Conservation (phyloP, 2,329 filamentous ascomycete genomes). For the Penicillium thymicola region DNA sequence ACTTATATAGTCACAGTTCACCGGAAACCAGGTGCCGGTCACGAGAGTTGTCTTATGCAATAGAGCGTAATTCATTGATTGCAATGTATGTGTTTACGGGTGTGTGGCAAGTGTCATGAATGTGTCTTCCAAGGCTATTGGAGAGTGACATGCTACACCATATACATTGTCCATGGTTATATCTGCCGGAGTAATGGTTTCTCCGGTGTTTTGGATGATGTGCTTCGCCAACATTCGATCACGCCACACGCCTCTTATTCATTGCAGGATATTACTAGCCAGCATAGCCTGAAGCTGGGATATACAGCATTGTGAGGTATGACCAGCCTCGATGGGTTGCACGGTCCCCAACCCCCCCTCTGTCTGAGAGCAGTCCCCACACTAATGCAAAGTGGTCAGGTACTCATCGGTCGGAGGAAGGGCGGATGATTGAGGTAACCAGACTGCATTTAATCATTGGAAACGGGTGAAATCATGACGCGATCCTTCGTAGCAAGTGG, state of each 20-base stretch:
- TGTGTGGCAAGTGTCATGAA: not conserved
- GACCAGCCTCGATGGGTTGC: not conserved
- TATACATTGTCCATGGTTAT: not conserved
- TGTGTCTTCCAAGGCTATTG: not conserved
- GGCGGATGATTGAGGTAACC: not conserved
- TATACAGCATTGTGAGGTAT: not conserved
- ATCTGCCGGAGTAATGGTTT: conserved; percentile 5
- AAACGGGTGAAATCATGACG: not conserved
- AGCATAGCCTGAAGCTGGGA: not conserved
- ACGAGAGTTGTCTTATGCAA: not conserved
- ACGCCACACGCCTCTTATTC: conserved; percentile 17
- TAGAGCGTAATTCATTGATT: not conserved
- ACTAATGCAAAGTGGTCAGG: not conserved
- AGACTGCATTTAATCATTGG: not conserved
- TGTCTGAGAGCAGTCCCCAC: not conserved
- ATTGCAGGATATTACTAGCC: not conserved
- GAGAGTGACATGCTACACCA: not conserved
- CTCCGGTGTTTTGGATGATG: conserved; percentile 13
- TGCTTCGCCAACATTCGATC: conserved; percentile 20
- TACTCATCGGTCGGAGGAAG: not conserved
- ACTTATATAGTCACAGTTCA: not conserved
- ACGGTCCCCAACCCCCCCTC: no score
- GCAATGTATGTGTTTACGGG: not conserved
- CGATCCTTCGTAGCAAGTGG: not conserved
- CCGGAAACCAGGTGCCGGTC: not conserved